Base-by-base conservation (phyloP, 768 basidiomycete genomes). In the Mycena indigotica region DNA sequence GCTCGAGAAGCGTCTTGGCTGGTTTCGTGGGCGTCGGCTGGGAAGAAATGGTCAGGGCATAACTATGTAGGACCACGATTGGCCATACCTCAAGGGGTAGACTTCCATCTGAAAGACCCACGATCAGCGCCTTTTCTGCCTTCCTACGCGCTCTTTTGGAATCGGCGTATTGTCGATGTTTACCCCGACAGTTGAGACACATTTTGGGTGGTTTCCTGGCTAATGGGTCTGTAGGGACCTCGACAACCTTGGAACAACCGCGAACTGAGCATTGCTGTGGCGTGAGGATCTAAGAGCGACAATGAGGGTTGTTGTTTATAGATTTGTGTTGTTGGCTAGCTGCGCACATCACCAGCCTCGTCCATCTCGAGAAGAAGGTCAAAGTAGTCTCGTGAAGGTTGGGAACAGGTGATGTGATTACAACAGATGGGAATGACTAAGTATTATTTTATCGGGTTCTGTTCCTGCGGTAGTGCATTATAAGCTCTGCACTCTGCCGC, bases 401-500 rank as follows among this genome's bases (percentile, higher is more conserved):
- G n/a, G n/a, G n/a, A n/a, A n/a, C n/a, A n/a, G n/a, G n/a, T n/a
- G n/a, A n/a, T n/a, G n/a, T n/a, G n/a, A n/a, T n/a, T n/a, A n/a
- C n/a, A n/a, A n/a, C n/a, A n/a, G n/a, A n/a, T n/a, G n/a, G n/a
- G 32, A 8, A 35, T 35, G 32, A 23, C 41, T 44, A 44, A 21
- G 28, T 48, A 16, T 5, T 6, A 6, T 44, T 6, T 21, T 48
- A 48, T 26, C n/a, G n/a, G n/a, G 24, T 21, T 48, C 46, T 48
- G 23, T 13, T 44, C 66, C 76, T 73, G 59, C 92, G 82, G 69
- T 94, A 94, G 69, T 89, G 78, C 85, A 94, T 84, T 53, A 80
- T 80, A 54, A 94, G 72, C 70, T 93, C 92, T 5, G 77, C 77
- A 17, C 81, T 73, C 63, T 89, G 87, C 65, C 84, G 85, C 93